Conservation (phyloP, 495 filamentous ascomycete genomes). For the Tuber calosporum region DNA sequence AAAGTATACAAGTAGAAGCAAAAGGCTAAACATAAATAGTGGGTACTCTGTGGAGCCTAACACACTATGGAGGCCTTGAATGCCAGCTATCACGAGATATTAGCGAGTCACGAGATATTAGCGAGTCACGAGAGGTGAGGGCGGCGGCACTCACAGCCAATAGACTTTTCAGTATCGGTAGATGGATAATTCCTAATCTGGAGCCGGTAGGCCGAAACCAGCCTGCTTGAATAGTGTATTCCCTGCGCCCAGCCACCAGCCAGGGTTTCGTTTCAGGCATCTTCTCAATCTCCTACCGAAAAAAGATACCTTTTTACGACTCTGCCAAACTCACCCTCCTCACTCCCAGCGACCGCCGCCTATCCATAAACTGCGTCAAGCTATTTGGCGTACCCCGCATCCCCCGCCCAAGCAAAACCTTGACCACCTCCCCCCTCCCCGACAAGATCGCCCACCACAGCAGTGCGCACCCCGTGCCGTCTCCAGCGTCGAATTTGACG, state of each 20-base stretch:
- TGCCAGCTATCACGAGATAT: background rate
- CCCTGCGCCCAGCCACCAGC: background rate
- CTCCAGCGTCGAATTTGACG: background rate
- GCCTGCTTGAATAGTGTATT: background rate
- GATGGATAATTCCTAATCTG: background rate
- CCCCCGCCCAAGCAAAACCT: background rate
- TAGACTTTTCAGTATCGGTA: background rate
- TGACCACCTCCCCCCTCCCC: background rate
- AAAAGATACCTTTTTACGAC: background rate
- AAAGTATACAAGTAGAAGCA: too few species aligned
- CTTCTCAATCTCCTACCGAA: background rate
- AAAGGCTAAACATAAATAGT: background rate
- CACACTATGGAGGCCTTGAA: background rate
- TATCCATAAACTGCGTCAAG: background rate
- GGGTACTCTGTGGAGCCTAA: background rate
- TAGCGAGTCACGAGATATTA: background rate
- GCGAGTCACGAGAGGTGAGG: background rate
- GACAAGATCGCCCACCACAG: background rate
- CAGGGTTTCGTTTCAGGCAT: background rate
- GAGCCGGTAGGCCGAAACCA: background rate
- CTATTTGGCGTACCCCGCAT: background rate
- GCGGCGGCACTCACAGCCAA: background rate
- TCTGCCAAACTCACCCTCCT: background rate
- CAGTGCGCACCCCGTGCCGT: background rate
- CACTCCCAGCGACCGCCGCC: background rate